Base-by-base conservation (phyloP, 2,329 filamentous ascomycete species). In the Conoideocrella luteorostrata region DNA sequence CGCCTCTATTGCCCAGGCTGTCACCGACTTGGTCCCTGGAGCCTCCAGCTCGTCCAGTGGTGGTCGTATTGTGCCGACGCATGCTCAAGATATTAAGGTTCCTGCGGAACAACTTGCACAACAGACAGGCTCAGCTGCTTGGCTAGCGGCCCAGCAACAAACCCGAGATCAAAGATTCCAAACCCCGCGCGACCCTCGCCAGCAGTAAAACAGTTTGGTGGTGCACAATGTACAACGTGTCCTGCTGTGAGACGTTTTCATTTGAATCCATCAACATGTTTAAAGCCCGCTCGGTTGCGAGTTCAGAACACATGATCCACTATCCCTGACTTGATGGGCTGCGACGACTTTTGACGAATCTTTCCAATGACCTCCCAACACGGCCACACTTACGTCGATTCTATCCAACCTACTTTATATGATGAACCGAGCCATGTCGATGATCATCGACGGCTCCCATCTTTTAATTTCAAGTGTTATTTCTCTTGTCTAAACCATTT, bases 1-100 rank as follows among this genome's bases (percentile, higher is more conserved):
- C 48, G 77, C 81, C 43, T 81, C 81, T 4, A 86, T 91, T 52
- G 78, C 86, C 11, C 77, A 82, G 54, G 82, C 84, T 34, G 81
- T 90, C 47, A 84, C 81, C 45, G 77, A 80, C 50, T 76, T 87
- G 39, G 72, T 83, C 28, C 75, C 81, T 39, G 70, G 75, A 20
- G 51, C 64, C 22, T 56, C 64, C 11, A 56, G 54, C 39, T 56
- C 59, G 36, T 48, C 58, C 34, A 39, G 33, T 38, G 33, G 34
- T 15, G 24, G 35, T 15, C 46, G 39, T 46, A 42, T 46, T 34
- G 49, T 45, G 45, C 49, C 41, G 45, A 54, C 26, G 50, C 56
- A 13, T 46, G 47, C 13, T 48, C 75, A 77, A 38, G 79, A 82
- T 49, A 72, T 75, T 51, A 84, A 84, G 60, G 47, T 78, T 49